Base-by-base conservation (phyloP, 129 eudicot species). In the Helianthus tuberosus region DNA sequence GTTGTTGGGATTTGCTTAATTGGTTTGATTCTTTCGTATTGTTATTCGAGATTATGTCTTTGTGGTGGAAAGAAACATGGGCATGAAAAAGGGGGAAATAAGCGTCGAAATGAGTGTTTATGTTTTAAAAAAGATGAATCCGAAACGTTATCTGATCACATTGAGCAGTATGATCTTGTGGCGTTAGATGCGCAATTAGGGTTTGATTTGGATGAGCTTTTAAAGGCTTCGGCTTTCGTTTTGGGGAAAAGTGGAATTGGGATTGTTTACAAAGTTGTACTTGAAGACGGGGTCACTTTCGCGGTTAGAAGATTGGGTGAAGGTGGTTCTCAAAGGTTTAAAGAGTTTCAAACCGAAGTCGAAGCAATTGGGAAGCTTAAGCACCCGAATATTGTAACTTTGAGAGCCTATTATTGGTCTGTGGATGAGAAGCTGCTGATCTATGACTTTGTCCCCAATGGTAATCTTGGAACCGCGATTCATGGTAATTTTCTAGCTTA, bases 211-310 rank as follows among this genome's bases (percentile, higher is more conserved):
- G 99, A 94, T 58, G 97, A 91, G 80, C 96, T 93, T 69, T 82
- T 93, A 15, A 93, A 93, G 71, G 98, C 98, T 2, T 93, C 98
- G 47, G 98, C 98, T 61, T 90, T 93, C 81, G 99, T 94, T 81
- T 80, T 94, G 17, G 99, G 99, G 67, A 94, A 94, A 81, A 94
- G 97, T 61, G 99, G 94, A 15, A 94, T 91, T 68, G 99, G 99
- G 72, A 94, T 94, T 77, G 99, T 94, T 52, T 94, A 94, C 77
- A 94, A 91, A 58, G 99, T 94, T 63, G 99, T 94, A 65, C 96
- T 94, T 38, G 99, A 94, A 78, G 99, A 91, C 17, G 97, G 99
- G 59, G 77, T 77, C 71, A 86, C 86, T 35, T 85, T 91, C 77
- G 99, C 99, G 20, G 99, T 94, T 39, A 85, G 99, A 64, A 76